Evolutionary conservation across 148 eudicot genomes (phyloP).

Genomic region (Gaultheria prostrata): DNA sequence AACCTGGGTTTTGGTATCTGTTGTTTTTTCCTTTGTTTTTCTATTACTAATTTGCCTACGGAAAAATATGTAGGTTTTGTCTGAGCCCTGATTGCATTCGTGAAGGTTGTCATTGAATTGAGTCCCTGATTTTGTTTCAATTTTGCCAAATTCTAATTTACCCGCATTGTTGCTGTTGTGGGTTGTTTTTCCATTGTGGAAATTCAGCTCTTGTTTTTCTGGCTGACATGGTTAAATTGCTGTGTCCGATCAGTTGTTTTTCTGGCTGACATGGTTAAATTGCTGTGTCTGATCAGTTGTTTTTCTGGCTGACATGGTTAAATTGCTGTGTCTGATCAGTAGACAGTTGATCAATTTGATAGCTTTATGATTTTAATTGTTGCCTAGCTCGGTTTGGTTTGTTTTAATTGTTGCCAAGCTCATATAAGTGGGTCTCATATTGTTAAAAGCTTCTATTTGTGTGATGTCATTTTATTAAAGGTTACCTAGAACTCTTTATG

Average conservation of each 20-base stretch:
- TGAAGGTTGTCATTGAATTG: neutral
- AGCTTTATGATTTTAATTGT: neutral
- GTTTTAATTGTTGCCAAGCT: too few relatives aligned
- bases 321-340: neutral
- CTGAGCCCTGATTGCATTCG: neutral
- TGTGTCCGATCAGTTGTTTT: too few relatives aligned
- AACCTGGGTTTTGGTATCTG: neutral
- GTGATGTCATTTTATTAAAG: neutral
- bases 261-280: neutral
- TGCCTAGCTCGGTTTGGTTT: too few relatives aligned
- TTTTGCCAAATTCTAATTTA: neutral
- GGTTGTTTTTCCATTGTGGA: neutral
- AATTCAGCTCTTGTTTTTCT: conserved; percentile 4
- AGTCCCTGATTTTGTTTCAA: neutral
- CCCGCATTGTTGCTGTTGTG: neutral
- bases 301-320: neutral
- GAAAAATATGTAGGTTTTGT: neutral
- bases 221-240: too few relatives aligned
- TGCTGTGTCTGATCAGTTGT: neutral
- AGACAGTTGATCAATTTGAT: neutral
- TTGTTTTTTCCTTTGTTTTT: neutral
- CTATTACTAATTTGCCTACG: neutral
- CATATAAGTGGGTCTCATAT: neutral
- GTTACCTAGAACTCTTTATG: neutral
- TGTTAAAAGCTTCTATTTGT: neutral